Base-by-base conservation (phyloP, 148 eudicot species). In the Pharnaceum exiguum region DNA sequence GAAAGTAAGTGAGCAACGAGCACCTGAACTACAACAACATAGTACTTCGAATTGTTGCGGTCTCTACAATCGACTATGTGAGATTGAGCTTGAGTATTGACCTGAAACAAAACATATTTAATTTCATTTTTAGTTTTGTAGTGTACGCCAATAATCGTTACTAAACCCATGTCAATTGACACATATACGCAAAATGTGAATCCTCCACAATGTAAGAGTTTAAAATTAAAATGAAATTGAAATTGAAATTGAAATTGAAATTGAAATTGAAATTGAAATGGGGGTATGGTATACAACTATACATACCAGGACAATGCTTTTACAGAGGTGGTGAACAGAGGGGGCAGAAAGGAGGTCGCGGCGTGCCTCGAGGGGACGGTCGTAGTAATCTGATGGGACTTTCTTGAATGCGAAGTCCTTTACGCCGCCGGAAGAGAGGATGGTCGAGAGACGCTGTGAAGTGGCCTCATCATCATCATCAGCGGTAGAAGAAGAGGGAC, bases 11-110 rank as follows among this genome's bases (percentile, higher is more conserved):
- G 44, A 60, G 52, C 3, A 2, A 66, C 45, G 25, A 38, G 62
- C 64, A 86, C 99, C 99, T 94, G 99, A 62, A 94, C 83, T 50
- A 94, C 89, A 65, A 86, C 96, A 53, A 94, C 70, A 68, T 94
- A 94, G 65, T 83, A 94, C 78, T 94, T 94, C 5, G 99, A 94
- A 80, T 83, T 74, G 72, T 77, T 78, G 35, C 71, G 81, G 59
- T 89, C 75, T 47, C 84, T 82, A 66, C 99, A 94, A 70, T 89
- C 99, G 54, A 75, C 75, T 38, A 94, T 64, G 56, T 74, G 69
- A 11, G 95, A 70, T 46, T 83, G 89, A 46, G 96, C 99, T 66
- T 94, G 96, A 67, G 91, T 94, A 70, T 94, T 94, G 21, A 89
- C 91, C 99, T 93, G 75, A 48, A 64, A 33, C 12, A 67, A 35